phyloP scores from a whole-genome alignment of 2,329 filamentous ascomycete genomes.

The Fusarium verrucosum region DNA sequence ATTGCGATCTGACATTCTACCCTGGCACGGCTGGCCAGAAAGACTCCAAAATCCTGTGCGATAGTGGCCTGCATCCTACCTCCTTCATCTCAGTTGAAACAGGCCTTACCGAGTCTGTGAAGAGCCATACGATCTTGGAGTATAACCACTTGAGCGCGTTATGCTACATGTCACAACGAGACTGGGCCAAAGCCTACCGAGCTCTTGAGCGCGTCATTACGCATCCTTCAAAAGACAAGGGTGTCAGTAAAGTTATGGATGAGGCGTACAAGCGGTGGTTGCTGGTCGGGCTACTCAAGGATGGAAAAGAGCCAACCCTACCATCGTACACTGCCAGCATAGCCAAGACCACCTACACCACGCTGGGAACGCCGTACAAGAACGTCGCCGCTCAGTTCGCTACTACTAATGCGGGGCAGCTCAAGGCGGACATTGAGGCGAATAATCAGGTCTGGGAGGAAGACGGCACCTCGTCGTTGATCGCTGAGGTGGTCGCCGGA shows the following conservation, averaged over 20 bases:
- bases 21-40: slow-evolving; percentile 57
- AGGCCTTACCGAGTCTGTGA: slow-evolving; percentile 66
- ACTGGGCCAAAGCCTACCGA: slow-evolving; percentile 70
- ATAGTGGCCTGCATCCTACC: slow-evolving; percentile 55
- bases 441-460: slow-evolving; percentile 68
- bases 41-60: slow-evolving; percentile 56
- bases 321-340: slow-evolving; percentile 65
- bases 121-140: slow-evolving; percentile 65
- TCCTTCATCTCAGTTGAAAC: slow-evolving; percentile 69
- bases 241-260: slow-evolving; percentile 79
- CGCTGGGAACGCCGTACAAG: slow-evolving; percentile 74
- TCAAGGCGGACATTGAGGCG: slow-evolving; percentile 71
- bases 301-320: slow-evolving; percentile 66
- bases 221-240: slow-evolving; percentile 69
- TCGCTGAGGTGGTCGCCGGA: slow-evolving; percentile 73
- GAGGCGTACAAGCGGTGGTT: slow-evolving; percentile 95
- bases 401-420: slow-evolving; percentile 59
- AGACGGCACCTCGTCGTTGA: slow-evolving; percentile 78
- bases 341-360: slow-evolving; percentile 65
- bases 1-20: slow-evolving; percentile 73
- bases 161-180: slow-evolving; percentile 67
- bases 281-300: slow-evolving; percentile 75
- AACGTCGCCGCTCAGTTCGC: slow-evolving; percentile 75
- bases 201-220: slow-evolving; percentile 73
- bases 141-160: slow-evolving; percentile 74